These are phyloP conservation scores for Russula sp. DNA, from an alignment of 768 basidiomycete species.

Conservation along the genomic window DNA sequence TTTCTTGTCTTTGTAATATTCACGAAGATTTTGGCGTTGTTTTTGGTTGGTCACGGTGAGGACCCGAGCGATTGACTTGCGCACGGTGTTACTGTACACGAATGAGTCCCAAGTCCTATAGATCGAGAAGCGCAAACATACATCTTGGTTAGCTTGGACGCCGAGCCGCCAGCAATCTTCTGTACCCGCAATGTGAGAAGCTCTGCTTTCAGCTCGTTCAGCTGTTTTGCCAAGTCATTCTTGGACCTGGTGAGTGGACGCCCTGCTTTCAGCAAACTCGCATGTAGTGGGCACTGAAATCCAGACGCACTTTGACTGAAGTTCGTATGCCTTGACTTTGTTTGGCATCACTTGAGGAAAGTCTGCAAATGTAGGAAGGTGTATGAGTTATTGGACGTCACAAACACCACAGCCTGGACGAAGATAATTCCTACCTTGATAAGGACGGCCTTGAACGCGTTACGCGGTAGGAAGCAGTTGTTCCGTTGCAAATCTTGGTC, in stretches of 20 bases:
- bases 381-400: background rate
- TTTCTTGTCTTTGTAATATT: conserved; percentile 97
- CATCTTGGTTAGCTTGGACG: conserved; percentile 97
- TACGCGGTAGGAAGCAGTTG: conserved; percentile 25
- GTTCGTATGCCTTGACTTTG: conserved; percentile 95
- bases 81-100: conserved; percentile 73
- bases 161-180: conserved; percentile 94
- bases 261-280: background rate
- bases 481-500: conserved; percentile 28
- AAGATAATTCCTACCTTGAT: conserved; percentile 30
- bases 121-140: conserved; percentile 36
- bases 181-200: conserved; percentile 90
- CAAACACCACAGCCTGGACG: background rate
- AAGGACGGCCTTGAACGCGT: conserved; percentile 26
- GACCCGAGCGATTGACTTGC: conserved; percentile 98
- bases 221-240: conserved; percentile 93
- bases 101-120: background rate
- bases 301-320: conserved; percentile 81
- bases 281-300: background rate
- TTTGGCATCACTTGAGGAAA: conserved; percentile 59
- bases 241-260: conserved; percentile 58
- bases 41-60: conserved; percentile 99
- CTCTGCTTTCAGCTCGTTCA: conserved; percentile 91
- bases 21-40: conserved; percentile 90
- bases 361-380: background rate